Conservation (phyloP, 2,329 filamentous ascomycete genomes). For the Byssoonygena ceratinophila region DNA sequence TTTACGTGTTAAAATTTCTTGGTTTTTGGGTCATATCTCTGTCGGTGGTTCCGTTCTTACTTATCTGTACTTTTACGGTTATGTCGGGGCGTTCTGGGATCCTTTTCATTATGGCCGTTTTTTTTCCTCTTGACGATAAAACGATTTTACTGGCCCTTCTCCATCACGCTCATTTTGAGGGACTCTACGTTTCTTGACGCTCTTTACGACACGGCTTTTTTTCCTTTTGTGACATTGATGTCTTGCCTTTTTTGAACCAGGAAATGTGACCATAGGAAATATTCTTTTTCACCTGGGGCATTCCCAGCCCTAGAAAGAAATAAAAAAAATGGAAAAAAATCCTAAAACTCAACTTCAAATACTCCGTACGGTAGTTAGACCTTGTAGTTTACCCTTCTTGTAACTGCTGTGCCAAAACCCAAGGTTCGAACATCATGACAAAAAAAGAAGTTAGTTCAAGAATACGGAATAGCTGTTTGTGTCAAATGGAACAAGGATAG, state of each 20-base stretch:
- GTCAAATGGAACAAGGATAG: neutral
- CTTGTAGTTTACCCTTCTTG: too few species aligned
- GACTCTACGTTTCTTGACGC: neutral
- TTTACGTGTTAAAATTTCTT: neutral
- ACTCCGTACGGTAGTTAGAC: too few species aligned
- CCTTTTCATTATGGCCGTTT: neutral
- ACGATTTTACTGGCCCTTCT: neutral
- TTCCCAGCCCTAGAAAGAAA: neutral
- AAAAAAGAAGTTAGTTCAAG: too few species aligned
- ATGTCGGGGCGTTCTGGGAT: neutral
- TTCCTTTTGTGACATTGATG: too few species aligned
- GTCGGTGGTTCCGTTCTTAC: neutral
- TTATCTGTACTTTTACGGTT: neutral
- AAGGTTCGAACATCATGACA: neutral
- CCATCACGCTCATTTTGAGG: neutral
- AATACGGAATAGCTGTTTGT: neutral
- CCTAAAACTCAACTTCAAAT: neutral
- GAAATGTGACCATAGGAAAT: too few species aligned
- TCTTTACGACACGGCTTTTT: neutral
- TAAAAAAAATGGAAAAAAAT: neutral
- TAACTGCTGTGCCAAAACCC: too few species aligned
- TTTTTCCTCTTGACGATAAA: neutral
- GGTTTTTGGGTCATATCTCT: too few species aligned
- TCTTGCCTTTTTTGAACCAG: too few species aligned
- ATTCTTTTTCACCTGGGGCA: too few species aligned